Percentiles rank a stretch among this genome's conserved stretches.
phyloP scores from a whole-genome alignment of 2,329 filamentous ascomycete genomes.

The Colletotrichum spaethianum region DNA sequence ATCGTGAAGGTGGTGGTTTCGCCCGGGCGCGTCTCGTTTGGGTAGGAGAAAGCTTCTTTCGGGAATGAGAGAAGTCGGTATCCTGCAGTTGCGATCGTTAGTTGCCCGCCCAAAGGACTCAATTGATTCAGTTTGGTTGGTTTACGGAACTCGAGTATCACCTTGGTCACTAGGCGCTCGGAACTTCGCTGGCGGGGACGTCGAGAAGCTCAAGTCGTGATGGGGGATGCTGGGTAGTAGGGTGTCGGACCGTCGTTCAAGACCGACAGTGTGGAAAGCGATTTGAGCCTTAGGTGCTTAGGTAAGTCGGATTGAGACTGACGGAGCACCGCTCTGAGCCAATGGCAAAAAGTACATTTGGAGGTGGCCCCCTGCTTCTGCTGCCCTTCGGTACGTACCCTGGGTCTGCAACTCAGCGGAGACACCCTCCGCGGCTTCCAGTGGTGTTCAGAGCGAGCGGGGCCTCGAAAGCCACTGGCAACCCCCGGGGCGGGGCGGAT shows the following conservation, averaged over 20 bases:
- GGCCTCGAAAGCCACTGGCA: not conserved
- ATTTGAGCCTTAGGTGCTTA: slow-evolving; percentile 27
- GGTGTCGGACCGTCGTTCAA: slow-evolving; percentile 9
- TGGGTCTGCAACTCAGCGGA: not conserved
- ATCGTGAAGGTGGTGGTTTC: slow-evolving; percentile 16
- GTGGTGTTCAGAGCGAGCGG: not conserved
- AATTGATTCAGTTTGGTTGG: not conserved
- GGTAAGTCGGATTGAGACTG: slow-evolving; percentile 17
- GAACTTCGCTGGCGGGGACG: slow-evolving; percentile 3
- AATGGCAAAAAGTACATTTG: slow-evolving; percentile 8
- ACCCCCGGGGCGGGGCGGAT: slow-evolving; percentile 7
- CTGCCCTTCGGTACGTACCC: not conserved
- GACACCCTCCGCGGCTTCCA: not conserved
- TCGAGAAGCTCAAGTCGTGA: not conserved
- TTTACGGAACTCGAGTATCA: slow-evolving; percentile 12
- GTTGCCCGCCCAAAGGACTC: not conserved
- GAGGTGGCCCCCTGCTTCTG: not conserved
- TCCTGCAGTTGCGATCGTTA: slow-evolving; percentile 13
- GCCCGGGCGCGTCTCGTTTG: slow-evolving; percentile 16
- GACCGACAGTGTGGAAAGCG: not conserved
- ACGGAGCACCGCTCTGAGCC: not conserved
- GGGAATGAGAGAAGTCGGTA: not conserved
- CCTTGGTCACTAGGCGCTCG: slow-evolving; percentile 1
- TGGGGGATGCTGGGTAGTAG: not conserved
- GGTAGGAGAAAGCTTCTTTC: not conserved